Base-by-base conservation (phyloP, 148 eudicot species). In the Suaeda aralocaspica region DNA sequence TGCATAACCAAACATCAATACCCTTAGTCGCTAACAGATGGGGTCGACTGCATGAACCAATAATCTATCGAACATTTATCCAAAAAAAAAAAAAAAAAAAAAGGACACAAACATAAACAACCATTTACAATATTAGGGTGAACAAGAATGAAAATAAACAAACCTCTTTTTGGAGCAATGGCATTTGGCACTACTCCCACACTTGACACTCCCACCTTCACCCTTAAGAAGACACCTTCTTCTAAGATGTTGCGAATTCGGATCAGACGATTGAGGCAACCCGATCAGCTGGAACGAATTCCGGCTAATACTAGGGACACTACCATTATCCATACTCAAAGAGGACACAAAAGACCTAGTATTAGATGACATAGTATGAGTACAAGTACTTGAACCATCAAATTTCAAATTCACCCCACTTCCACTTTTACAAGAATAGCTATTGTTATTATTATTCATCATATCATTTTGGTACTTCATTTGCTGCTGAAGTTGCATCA, bases 91-190 rank as follows among this genome's bases (percentile, higher is more conserved):
- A n/a, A n/a, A n/a, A n/a, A n/a, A n/a, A n/a, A n/a, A n/a, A n/a
- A 12, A 46, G 67, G 4, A 53, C n/a, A n/a, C n/a, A n/a, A n/a
- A 28, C 13, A 34, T 25, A 29, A 78, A 33, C 10, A 67, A 8
- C 34, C 39, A 28, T 21, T 56, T 16, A 69, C 11, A 68, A 30
- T 29, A 44, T 19, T 48, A 44, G 49, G 33, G 66, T 24, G 22
- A n/a, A 59, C n/a, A 70, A 71, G 45, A 46, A 36, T 36, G 41
- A 41, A 31, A 3, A 39, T 39, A 0, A 67, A 2, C 33, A 12
- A 34, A 84, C 86, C 84, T 85, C 66, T 72, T 85, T 78, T 83
- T 85, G 22, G 84, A 76, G 68, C 89, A 85, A 74, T 85, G 89
- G 45, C 89, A 85, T 81, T 79, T 85, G 30, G 81, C 64, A 46